A percentile compares a stretch with the other conserved stretches of the same genome.
Evolutionary conservation across 495 filamentous ascomycete species (phyloP).

Genomic region (Aspergillus sclerotiicarbonarius): DNA sequence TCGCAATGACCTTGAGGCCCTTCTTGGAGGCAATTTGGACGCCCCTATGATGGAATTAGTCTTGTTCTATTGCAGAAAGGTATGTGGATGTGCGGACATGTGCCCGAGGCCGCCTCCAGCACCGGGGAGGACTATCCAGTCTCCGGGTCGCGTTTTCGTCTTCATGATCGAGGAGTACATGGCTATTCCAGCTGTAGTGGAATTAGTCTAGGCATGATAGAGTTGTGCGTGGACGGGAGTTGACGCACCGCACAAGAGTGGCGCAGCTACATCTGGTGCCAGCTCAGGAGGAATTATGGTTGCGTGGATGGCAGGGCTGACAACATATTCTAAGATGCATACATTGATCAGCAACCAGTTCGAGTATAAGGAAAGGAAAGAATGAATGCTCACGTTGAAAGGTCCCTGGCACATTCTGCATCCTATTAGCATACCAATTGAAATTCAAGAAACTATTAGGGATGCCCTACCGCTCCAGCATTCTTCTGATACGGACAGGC

Average conservation of each 20-base stretch:
- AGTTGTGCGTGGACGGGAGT: not conserved
- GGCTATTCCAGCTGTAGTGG: slow-evolving; percentile 35
- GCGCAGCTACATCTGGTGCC: slow-evolving; percentile 34
- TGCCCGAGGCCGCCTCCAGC: slow-evolving; percentile 46
- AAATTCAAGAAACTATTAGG: too few species aligned
- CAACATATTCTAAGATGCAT: slow-evolving; percentile 33
- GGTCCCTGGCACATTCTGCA: slow-evolving; percentile 44
- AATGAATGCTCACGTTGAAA: slow-evolving; percentile 36
- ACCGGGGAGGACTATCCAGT: slow-evolving; percentile 43
- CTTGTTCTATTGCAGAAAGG: not conserved
- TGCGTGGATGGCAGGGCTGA: slow-evolving; percentile 41
- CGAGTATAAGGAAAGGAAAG: not conserved
- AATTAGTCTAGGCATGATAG: slow-evolving; percentile 4
- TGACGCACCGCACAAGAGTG: slow-evolving; percentile 40
- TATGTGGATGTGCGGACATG: slow-evolving; percentile 26
- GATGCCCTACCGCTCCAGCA: slow-evolving; percentile 39
- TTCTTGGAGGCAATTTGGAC: slow-evolving; percentile 44
- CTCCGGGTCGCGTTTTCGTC: slow-evolving; percentile 37
- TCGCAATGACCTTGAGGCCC: slow-evolving; percentile 41
- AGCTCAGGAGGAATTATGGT: slow-evolving; percentile 37
- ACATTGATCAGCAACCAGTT: not conserved
- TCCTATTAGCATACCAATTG: slow-evolving; percentile 1
- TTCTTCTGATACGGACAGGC: slow-evolving; percentile 45
- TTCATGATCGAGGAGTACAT: slow-evolving; percentile 51
- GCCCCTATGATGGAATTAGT: slow-evolving; percentile 26